Evolutionary conservation across 2,329 filamentous ascomycete species (phyloP).

Genomic region (Cladosporium velox): DNA sequence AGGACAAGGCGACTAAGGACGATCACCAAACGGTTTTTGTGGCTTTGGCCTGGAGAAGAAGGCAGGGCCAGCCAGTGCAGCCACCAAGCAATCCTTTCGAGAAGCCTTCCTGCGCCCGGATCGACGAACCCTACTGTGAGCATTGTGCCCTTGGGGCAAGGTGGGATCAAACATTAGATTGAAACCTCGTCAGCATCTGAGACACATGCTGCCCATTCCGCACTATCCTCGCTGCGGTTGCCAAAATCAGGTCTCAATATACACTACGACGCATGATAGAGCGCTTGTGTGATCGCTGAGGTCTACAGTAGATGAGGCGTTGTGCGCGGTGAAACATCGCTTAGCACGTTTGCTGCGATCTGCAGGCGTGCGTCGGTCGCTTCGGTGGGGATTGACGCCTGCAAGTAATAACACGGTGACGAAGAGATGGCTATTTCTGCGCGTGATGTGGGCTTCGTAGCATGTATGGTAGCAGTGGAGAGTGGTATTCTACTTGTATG

Average conservation of each 20-base stretch:
- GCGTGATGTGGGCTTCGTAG: not conserved
- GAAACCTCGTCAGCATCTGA: slow-evolving; percentile 16
- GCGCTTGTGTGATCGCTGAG: not conserved
- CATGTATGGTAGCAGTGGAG: not conserved
- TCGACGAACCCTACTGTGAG: slow-evolving; percentile 2
- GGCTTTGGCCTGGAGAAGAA: slow-evolving; percentile 2
- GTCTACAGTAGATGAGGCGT: slow-evolving; percentile 19
- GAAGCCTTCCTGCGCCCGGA: slow-evolving; percentile 5
- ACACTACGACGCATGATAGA: not conserved
- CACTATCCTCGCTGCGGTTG: not conserved
- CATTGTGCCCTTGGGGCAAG: slow-evolving; percentile 5
- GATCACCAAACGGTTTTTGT: slow-evolving; percentile 18
- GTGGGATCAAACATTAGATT: slow-evolving; percentile 6
- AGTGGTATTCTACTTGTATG: not conserved
- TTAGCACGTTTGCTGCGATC: slow-evolving; percentile 15
- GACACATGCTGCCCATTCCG: not conserved
- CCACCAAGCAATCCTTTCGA: slow-evolving; percentile 1
- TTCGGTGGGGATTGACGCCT: not conserved
- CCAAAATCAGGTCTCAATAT: slow-evolving; percentile 2
- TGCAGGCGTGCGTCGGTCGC: slow-evolving; percentile 10
- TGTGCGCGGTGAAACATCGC: slow-evolving; percentile 19
- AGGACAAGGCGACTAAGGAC: not conserved
- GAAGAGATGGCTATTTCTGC: not conserved
- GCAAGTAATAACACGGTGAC: slow-evolving; percentile 1
- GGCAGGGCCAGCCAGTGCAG: not conserved